Evolutionary conservation across 345 rosid genomes (phyloP).

Genomic region (Rhizophora apiculata): DNA sequence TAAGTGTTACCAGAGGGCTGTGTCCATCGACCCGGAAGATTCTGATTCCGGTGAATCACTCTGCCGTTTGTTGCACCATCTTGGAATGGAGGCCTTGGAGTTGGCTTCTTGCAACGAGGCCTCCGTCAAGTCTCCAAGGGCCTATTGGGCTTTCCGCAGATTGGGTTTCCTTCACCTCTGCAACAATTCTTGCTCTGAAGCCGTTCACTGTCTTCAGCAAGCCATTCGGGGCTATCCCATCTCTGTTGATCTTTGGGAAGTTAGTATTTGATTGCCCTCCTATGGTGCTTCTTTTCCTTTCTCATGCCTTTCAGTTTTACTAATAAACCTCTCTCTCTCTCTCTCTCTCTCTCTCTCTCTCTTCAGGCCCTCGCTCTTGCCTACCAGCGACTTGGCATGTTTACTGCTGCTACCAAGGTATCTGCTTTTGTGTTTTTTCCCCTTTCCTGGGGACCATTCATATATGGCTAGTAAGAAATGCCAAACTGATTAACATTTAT

Average conservation of each 20-base stretch:
- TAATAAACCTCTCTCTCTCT: neutral
- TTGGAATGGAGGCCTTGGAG: constrained; percentile 72
- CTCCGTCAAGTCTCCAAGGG: constrained; percentile 76
- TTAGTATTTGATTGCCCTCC: constrained; percentile 21
- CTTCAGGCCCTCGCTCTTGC: constrained; percentile 85
- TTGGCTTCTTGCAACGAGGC: constrained; percentile 69
- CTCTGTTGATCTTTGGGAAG: constrained; percentile 87
- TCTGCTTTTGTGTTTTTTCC: constrained; percentile 3
- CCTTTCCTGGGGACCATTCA: too few relatives aligned
- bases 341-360: neutral
- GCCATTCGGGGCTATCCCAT: constrained; percentile 90
- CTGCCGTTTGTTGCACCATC: constrained; percentile 70
- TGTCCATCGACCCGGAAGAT: constrained; percentile 62
- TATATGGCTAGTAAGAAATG: too few relatives aligned
- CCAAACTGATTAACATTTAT: too few relatives aligned
- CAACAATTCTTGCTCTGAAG: constrained; percentile 79
- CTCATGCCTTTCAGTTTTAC: neutral
- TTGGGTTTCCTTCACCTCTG: constrained; percentile 78
- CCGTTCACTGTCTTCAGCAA: constrained; percentile 84
- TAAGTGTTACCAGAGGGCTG: constrained; percentile 88
- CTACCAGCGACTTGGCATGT: constrained; percentile 91
- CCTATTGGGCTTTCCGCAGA: constrained; percentile 90
- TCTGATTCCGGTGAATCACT: constrained; percentile 72
- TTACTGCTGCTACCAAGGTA: constrained; percentile 94
- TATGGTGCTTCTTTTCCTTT: neutral